Evolutionary conservation across 495 filamentous ascomycete species (phyloP).

Genomic region (Darksidea phi): DNA sequence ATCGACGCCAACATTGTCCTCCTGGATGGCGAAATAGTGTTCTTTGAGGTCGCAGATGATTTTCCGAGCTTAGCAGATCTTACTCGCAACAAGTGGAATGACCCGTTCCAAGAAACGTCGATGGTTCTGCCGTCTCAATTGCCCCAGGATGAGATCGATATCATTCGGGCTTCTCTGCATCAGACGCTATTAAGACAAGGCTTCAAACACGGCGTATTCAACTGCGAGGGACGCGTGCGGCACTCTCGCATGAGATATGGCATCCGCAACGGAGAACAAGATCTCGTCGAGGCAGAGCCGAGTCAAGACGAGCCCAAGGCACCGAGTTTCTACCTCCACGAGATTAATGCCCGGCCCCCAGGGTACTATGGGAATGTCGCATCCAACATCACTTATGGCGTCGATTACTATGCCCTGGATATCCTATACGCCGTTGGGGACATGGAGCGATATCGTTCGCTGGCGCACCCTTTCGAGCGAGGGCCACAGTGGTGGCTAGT

Average conservation of each 20-base stretch:
- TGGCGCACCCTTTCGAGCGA: constrained; percentile 35
- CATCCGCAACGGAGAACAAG: too few species aligned
- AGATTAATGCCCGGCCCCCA: constrained; percentile 47
- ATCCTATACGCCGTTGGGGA: constrained; percentile 29
- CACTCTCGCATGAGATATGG: constrained; percentile 40
- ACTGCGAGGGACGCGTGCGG: constrained; percentile 43
- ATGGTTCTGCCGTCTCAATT: constrained; percentile 9
- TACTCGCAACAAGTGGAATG: background rate
- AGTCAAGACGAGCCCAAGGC: constrained; percentile 2
- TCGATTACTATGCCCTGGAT: constrained; percentile 42
- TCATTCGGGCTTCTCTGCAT: background rate
- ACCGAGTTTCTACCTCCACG: constrained; percentile 40
- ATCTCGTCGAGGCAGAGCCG: constrained; percentile 16
- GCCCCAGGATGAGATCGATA: background rate
- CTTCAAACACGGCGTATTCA: constrained; percentile 43
- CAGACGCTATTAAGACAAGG: constrained; percentile 34
- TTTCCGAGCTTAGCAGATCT: constrained; percentile 51
- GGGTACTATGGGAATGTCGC: constrained; percentile 40
- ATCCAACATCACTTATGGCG: constrained; percentile 43
- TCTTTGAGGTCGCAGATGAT: constrained; percentile 54
- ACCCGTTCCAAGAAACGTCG: constrained; percentile 8
- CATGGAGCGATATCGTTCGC: constrained; percentile 38
- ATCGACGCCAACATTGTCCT: constrained; percentile 56
- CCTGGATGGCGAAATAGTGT: constrained; percentile 51
- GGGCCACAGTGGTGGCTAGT: constrained; percentile 35